A percentile compares a stretch with the other conserved stretches of the same genome.
phyloP scores from a whole-genome alignment of 2,329 filamentous ascomycete species.

The Cytospora leucostoma region DNA sequence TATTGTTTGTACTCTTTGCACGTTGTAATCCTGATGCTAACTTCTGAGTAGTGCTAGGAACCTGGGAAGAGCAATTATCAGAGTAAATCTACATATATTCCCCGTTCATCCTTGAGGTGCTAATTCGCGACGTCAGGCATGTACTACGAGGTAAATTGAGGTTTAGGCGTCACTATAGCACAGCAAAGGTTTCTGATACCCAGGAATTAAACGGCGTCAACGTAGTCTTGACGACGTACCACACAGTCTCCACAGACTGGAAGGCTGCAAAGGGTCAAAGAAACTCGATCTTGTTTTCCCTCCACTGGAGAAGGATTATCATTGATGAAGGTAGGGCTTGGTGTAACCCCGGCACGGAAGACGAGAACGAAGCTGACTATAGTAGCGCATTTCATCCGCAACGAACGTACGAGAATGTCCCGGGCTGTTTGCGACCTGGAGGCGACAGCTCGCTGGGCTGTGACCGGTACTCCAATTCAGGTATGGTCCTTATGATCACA shows the following conservation, averaged over 20 bases:
- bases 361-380: neutral
- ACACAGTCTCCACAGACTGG: conserved; percentile 43
- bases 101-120: neutral
- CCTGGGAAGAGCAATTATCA: conserved; percentile 41
- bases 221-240: conserved; percentile 45
- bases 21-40: conserved; percentile 16
- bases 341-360: neutral
- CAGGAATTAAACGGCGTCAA: conserved; percentile 28
- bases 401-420: conserved; percentile 38
- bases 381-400: conserved; percentile 46
- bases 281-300: conserved; percentile 36
- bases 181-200: conserved; percentile 27
- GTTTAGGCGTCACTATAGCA: conserved; percentile 37
- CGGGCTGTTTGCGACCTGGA: conserved; percentile 42
- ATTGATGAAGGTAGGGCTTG: conserved; percentile 41
- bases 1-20: neutral
- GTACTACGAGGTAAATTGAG: conserved; percentile 30
- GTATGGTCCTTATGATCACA: neutral
- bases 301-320: conserved; percentile 43
- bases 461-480: conserved; percentile 51
- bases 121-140: conserved; percentile 32
- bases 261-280: conserved; percentile 2
- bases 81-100: conserved; percentile 28
- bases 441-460: conserved; percentile 44
- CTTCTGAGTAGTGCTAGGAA: conserved; percentile 38